Evolutionary conservation across 495 filamentous ascomycete species (phyloP).

Genomic region (Usnea hakonensis): DNA sequence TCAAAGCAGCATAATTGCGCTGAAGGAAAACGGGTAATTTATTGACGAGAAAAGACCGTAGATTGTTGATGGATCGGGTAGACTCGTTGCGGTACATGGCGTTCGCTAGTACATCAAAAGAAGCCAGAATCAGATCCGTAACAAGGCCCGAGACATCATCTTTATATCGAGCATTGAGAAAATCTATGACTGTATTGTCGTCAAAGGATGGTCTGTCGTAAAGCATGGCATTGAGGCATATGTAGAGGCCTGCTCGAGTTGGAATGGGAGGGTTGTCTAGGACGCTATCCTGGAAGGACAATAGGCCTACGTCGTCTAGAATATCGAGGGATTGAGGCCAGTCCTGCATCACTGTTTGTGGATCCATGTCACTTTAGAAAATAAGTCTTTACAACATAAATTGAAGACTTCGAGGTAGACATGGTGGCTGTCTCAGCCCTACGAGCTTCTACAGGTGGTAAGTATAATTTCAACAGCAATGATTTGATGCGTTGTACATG

Average conservation of each 20-base stretch:
- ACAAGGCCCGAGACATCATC: conserved; percentile 68
- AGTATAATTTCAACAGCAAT: no score
- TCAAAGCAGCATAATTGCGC: conserved; percentile 49
- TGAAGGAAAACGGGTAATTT: conserved; percentile 73
- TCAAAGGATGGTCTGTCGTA: conserved; percentile 64
- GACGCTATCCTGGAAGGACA: conserved; percentile 32
- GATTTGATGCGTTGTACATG: no score
- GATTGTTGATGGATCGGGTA: conserved; percentile 60
- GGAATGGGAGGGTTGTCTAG: conserved; percentile 61
- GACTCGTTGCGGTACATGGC: conserved; percentile 74
- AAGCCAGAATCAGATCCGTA: conserved; percentile 73
- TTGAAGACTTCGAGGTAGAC: not conserved
- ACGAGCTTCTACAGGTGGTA: no score
- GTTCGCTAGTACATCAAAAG: conserved; percentile 85
- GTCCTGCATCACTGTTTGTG: conserved; percentile 17
- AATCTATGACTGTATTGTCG: conserved; percentile 66
- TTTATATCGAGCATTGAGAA: conserved; percentile 75
- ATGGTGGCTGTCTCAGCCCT: not conserved
- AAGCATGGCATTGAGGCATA: conserved; percentile 86
- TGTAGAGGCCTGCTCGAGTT: conserved; percentile 81
- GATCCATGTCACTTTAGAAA: conserved; percentile 13
- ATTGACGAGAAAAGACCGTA: conserved; percentile 88
- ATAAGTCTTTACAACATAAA: no score
- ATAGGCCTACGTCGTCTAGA: conserved; percentile 16
- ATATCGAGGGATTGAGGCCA: conserved; percentile 18